Base-by-base conservation (phyloP, 2,329 filamentous ascomycete genomes). In the Cercospora sp. region DNA sequence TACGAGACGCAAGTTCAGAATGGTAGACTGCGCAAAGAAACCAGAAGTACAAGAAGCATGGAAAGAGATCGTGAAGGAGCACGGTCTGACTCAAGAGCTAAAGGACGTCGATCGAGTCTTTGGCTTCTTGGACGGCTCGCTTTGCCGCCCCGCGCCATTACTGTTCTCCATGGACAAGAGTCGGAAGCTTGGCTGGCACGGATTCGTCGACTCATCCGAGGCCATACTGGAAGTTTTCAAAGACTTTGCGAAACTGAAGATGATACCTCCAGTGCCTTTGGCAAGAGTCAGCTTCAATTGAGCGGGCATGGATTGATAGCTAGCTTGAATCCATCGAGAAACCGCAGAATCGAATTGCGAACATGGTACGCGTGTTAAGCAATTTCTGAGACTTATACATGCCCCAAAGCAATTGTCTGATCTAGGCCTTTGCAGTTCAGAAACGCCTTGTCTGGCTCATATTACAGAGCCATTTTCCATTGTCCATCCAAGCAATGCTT, bases 71-170 rank as follows among this genome's bases (percentile, higher is more conserved):
- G 78, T 79, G 5, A 69, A 77, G 42, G 74, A 80, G 70, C 73
- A 86, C 65, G 73, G 75, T 3, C 73, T 86, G 23, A 72, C 75
- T 3, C 71, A 79, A 63, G 70, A 74, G 58, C 51, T 75, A 26
- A 75, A 76, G 51, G 81, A 84, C 60, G 72, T 83, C n/a, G 82
- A 83, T 53, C 78, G 83, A 2, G 79, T 85, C 23, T 85, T 85
- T 68, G 78, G 78, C 1, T 84, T 86, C 67, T 74, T 82, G 13
- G 83, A 85, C 72, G 78, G 77, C 12, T 76, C 79, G 55, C 64
- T 85, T 61, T 74, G 78, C 33, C 73, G 79, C 33, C 69, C 75
- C 5, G 76, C 72, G 1, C 72, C 75, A 16, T 51, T 76, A 16
- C 65, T 71, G 48, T 73, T 71, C 65, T 73, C 68, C 64, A 82